Base-by-base conservation (phyloP, 768 basidiomycete genomes). In the Obba rivulosa region DNA sequence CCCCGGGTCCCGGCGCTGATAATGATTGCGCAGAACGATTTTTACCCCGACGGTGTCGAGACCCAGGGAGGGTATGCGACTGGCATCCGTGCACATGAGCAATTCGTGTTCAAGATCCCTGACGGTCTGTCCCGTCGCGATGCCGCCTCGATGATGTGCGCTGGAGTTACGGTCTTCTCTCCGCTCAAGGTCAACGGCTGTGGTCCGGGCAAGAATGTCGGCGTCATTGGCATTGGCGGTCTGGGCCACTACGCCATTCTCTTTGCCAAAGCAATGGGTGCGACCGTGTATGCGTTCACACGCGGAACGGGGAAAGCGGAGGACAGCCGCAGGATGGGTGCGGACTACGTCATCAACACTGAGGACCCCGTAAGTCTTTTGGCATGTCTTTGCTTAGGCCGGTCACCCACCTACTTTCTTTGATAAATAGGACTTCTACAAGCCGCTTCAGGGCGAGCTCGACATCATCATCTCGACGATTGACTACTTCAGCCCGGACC, bases 111-210 rank as follows among this genome's bases (percentile, higher is more conserved):
- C 57, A 68, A 68, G 11, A 75, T 86, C 34, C 83, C 83, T 2
- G 70, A 78, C 7, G 64, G 55, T 4, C 58, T 85, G 17, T 62
- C 71, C 28, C 67, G 75, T 5, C 71, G 72, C 42, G 54, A 77
- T 34, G 79, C 78, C 4, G 80, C 80, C 2, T 79, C 80, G 11
- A 74, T 85, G 74, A 62, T 83, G 31, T 85, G 80, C 57, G 82
- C 69, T 10, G 81, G 81, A 34, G 59, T 82, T 20, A 82, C 81
- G 10, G 74, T 78, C 7, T 82, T 68, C 66, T 80, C 78, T 0
- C 81, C 83, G 16, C 64, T 85, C 18, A 64, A 69, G 18, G 64
- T 73, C 36, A 74, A 79, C 62, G 74, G 74, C 34, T 58, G 50
- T 50, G 80, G 80, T 0, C 77, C 78, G 2, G 82, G 81, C 41